A percentile compares a stretch with the other conserved stretches of the same genome.
These are phyloP conservation scores for Lycium ferocissimum DNA, from an alignment of 257 asterid species.

Conservation along the genomic window DNA sequence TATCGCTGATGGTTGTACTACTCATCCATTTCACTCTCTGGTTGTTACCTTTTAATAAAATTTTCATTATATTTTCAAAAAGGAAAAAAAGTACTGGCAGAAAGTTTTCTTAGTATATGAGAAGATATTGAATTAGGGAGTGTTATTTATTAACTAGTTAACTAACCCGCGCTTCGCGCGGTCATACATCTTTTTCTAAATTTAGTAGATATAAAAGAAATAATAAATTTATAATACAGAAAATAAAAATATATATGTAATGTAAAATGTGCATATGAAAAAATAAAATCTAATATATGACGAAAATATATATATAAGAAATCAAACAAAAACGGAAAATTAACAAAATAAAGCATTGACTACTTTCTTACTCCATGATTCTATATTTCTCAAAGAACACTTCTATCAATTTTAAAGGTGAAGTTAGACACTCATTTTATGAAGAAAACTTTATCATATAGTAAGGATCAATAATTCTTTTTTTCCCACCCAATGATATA, in stretches of 20 bases:
- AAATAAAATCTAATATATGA: too few relatives aligned
- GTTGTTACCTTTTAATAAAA: neutral
- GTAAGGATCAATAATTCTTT: neutral
- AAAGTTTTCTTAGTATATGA: conserved; percentile 1
- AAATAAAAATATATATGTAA: too few relatives aligned
- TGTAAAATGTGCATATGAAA: too few relatives aligned
- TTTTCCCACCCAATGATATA: too few relatives aligned
- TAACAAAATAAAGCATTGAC: neutral
- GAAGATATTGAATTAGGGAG: neutral
- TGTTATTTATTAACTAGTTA: neutral
- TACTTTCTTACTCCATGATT: neutral
- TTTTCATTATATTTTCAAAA: neutral
- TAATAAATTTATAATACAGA: too few relatives aligned
- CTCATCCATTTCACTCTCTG: neutral
- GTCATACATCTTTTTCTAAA: too few relatives aligned
- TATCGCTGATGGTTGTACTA: neutral
- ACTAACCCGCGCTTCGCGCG: too few relatives aligned
- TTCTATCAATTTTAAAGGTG: neutral
- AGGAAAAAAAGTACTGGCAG: neutral
- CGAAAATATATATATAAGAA: too few relatives aligned
- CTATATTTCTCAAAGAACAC: neutral
- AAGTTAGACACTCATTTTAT: neutral
- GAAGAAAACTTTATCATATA: neutral
- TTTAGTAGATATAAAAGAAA: too few relatives aligned
- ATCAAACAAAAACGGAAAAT: too few relatives aligned